Base-by-base conservation (phyloP, 1,139 yeast genomes). In the Saccharomyces hybrid region DNA sequence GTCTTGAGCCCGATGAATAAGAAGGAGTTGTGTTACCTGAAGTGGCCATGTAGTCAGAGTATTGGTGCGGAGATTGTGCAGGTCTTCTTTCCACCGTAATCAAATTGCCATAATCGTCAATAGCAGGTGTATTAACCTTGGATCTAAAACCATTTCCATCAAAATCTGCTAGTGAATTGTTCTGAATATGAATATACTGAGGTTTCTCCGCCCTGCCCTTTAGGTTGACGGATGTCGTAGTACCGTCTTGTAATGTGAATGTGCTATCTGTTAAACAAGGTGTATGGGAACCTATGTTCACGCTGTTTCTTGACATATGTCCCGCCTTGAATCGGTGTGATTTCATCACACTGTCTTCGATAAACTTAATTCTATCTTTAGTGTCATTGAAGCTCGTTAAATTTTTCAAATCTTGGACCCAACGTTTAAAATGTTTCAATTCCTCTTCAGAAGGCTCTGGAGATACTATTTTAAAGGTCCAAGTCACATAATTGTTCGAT, bases 321-420 rank as follows among this genome's bases (percentile, higher is more conserved):
- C 66, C 8, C 67, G 64, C 23, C 47, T 58, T 47, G 66, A 56
- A 38, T 19, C 48, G 55, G 56, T 55, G 63, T 48, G 58, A 58
- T 58, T 57, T 67, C 58, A 55, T 53, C 32, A 66, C 58, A 34
- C 67, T 64, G 13, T 63, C 70, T 42, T 67, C 70, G 27, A 73
- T 66, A 52, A 69, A 68, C 51, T 60, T 62, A 8, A 67, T 62
- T 57, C 78, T 67, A 4, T 74, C 77, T 5, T 57, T 55, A 13
- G 73, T 66, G 2, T 63, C 62, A 49, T 67, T 62, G 55, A 70
- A 74, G 8, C 69, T 61, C 4, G 77, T 70, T 55, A 79, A 63
- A 44, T 75, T 75, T 47, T 73, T 70, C 44, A 79, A 59, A 58
- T 78, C 79, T 49, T 71, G 70, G 8, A 73, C 65, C 83, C 83